A percentile compares a stretch with the other conserved stretches of the same genome.
Evolutionary conservation across 169 alveolate genomes (phyloP).

Genomic region (Perkinsus olseni): DNA sequence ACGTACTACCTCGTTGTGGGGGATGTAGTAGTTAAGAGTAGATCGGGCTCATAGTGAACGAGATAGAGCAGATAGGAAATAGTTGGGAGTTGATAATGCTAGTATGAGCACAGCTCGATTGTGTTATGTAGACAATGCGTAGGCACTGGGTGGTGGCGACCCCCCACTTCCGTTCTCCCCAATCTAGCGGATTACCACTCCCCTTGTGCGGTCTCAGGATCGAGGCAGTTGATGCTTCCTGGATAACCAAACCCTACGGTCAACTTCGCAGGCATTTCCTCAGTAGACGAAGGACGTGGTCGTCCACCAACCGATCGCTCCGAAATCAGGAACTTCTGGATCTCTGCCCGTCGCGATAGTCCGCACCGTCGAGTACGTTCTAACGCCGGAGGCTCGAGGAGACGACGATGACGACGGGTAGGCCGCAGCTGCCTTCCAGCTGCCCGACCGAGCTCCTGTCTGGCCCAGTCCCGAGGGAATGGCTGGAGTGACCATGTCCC

Average conservation of each 20-base stretch:
- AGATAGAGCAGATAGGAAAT: no score
- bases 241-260: neutral
- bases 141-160: no score
- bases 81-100: no score
- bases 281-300: neutral
- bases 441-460: neutral
- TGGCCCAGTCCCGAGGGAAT: neutral
- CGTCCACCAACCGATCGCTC: neutral
- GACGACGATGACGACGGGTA: neutral
- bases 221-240: neutral
- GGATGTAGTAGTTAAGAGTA: no score
- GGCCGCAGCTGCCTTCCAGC: neutral
- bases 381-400: neutral
- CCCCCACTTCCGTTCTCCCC: no score
- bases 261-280: neutral
- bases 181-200: neutral
- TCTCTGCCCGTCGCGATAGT: neutral
- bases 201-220: neutral
- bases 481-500: neutral
- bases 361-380: neutral
- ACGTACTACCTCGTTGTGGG: no score
- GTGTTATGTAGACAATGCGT: no score
- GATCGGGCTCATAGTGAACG: no score
- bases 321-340: neutral
- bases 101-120: no score